Conservation (phyloP, 106 monocot genomes). For the Allium cepa region DNA sequence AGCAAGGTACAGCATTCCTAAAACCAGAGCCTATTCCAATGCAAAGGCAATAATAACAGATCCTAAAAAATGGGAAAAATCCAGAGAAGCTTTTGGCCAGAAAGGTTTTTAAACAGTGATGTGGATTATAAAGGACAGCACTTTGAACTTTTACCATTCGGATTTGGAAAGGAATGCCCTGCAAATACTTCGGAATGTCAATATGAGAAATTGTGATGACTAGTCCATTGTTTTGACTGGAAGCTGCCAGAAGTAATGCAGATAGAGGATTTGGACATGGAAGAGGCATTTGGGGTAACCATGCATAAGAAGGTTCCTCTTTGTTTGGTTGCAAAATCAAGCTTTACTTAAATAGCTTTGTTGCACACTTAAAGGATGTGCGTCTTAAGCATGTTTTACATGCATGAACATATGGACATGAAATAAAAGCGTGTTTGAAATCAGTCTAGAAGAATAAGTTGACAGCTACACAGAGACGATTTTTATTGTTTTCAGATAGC, state of each 20-base stretch:
- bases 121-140: constrained; percentile 2
- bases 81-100: background rate
- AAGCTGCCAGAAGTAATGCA: constrained; percentile 2
- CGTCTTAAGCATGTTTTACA: too few species aligned
- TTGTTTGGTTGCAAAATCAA: background rate
- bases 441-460: too few species aligned
- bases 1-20: constrained; percentile 5
- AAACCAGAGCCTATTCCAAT: constrained; percentile 2
- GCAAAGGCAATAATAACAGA: constrained; percentile 3
- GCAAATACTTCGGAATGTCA: background rate
- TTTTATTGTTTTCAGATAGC: too few species aligned
- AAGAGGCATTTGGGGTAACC: constrained; percentile 1
- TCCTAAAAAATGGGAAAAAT: background rate
- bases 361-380: too few species aligned
- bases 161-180: background rate
- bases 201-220: constrained; percentile 3
- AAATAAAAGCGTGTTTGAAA: too few species aligned
- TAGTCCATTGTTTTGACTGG: constrained; percentile 8
- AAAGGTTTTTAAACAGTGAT: background rate
- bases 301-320: constrained; percentile 3
- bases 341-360: background rate
- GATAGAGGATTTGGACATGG: background rate
- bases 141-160: constrained; percentile 10
- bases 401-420: too few species aligned
- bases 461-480: too few species aligned